Base-by-base conservation (phyloP, 768 basidiomycete species). In the Boletus reticuloceps region DNA sequence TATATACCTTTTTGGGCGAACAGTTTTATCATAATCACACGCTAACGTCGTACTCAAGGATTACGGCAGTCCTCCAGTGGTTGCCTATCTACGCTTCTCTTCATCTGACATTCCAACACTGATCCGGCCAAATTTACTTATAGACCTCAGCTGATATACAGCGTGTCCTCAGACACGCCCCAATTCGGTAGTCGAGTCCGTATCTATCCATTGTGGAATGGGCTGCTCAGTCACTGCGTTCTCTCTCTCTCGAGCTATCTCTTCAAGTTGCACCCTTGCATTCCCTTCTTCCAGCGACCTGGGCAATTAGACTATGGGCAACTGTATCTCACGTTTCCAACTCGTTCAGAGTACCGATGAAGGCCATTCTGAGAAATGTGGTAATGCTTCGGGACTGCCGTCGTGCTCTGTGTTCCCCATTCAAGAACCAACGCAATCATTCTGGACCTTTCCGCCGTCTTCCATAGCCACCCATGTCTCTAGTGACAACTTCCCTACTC, bases 371-470 rank as follows among this genome's bases (percentile, higher is more conserved):
- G 51, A 65, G 43, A 58, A 58, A 45, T 9, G 17, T 25, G 39
- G 5, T 22, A 7, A 29, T 41, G 1, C 36, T 41, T 40, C 29
- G 32, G 50, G 47, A 11, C 39, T 25, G 17, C 38, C 39, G 27
- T 16, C 55, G 4, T 59, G 52, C 17, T 72, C 38, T 1, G 82
- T 80, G 0, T 64, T 89, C 11, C 89, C 89, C 13, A 69, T 79
- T 3, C 64, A 72, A 2, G 75, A 80, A 54, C 80, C 85, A 3
- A 81, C 81, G 0, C 64, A 69, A 16, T 77, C 89, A 1, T 89
- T 84, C 63, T 91, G 89, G 89, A 79, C 78, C 9, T 63, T 76
- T 10, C 85, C 86, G 3, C 72, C 74, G 0, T 76, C 83, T 0
- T 64, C 75, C 16, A 76, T 86, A 16, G 71, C 81, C 4, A 58